phyloP scores from a whole-genome alignment of 371 early-diverging fungal genomes.

The Mortierella sp. region DNA sequence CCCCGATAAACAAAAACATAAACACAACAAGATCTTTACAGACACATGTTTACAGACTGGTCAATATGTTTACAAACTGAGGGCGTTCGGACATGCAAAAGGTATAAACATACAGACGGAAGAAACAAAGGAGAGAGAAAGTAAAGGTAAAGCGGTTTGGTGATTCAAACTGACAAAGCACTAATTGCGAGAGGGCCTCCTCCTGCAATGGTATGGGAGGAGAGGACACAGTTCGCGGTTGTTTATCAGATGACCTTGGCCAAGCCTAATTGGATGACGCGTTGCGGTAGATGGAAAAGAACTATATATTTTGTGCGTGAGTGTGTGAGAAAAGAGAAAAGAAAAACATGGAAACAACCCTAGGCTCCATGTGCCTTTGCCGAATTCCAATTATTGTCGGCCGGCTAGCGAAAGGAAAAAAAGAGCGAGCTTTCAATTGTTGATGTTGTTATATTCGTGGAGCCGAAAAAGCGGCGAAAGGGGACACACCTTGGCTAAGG shows the following conservation, averaged over 20 bases:
- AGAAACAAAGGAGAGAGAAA: background rate
- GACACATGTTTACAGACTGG: background rate
- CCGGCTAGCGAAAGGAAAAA: background rate
- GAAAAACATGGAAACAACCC: background rate
- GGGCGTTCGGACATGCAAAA: background rate
- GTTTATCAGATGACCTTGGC: background rate
- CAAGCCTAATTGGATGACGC: background rate
- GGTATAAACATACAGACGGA: background rate
- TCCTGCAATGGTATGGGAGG: background rate
- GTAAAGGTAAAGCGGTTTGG: background rate
- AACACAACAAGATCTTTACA: background rate
- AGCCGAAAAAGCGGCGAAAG: background rate
- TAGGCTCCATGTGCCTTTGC: background rate
- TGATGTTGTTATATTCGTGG: background rate
- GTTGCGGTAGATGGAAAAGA: background rate
- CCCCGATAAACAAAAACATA: background rate
- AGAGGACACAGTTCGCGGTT: background rate
- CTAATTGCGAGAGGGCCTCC: background rate
- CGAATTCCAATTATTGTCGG: background rate
- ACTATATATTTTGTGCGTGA: background rate
- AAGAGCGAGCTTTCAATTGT: background rate
- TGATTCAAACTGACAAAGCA: background rate
- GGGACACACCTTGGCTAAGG: too few relatives aligned
- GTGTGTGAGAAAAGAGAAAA: background rate
- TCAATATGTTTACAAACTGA: background rate